Base-by-base conservation (phyloP, 371 early-diverging fungal species). In the Apophysomyces ossiformis region DNA sequence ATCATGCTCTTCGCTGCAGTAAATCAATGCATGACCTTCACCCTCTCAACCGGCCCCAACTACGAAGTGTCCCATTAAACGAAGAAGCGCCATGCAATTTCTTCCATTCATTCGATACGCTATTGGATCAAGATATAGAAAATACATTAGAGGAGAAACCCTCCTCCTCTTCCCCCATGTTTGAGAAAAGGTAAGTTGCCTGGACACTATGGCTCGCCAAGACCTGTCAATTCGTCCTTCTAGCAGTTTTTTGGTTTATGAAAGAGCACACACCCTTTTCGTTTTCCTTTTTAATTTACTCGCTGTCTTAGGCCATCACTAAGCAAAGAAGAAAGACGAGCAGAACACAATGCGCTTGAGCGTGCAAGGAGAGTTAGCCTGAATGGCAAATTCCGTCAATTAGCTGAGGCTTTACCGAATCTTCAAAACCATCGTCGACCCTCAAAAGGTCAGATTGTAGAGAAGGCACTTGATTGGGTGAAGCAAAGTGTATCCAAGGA, bases 331-430 rank as follows among this genome's bases (percentile, higher is more conserved):
- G 85, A 89, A 66, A 79, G 87, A 59, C 85, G 90, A 43, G 90
- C 87, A 35, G 87, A 81, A 50, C 91, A 91, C 67, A 91, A 91
- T 69, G 91, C 91, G 12, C 87, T 86, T 35, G 91, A 91, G 61
- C 82, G 91, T 15, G 90, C 91, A n/a, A 75, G 91, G 54, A 83
- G 91, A 36, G 90, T 90, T 69, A 83, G 74, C 11, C 75, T 91
- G 47, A 90, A 90, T 73, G 75, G 77, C 32, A 84, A 88, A 61
- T 90, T 90, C 68, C 88, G 83, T 68, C 82, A 85, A 37, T 76
- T 91, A 54, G 91, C 90, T 15, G 79, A 82, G 58, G 77, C 85
- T 7, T 71, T 91, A 41, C 91, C 91, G 11, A 82, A 87, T 47
- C 81, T 91, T 5, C 71, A 71, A 47, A 76, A 83, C 46, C 84